Percentiles rank a stretch among this genome's conserved stretches.
Conservation (phyloP, 345 rosid species). For the Barbarea vulgaris region DNA sequence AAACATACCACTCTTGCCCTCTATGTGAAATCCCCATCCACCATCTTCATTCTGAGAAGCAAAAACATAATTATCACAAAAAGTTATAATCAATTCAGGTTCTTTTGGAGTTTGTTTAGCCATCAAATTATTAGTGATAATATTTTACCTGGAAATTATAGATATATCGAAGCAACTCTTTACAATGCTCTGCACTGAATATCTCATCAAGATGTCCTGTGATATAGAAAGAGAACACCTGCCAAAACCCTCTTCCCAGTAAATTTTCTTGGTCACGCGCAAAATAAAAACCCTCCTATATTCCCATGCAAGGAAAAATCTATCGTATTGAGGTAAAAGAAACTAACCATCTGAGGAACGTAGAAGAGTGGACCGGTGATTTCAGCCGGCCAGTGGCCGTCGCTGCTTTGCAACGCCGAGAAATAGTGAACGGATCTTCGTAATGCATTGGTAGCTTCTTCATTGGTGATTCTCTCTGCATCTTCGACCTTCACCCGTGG, state of each 20-base stretch:
- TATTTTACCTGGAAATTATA: constrained; percentile 43
- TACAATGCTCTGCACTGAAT: constrained; percentile 41
- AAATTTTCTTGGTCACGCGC: background rate
- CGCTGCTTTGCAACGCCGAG: constrained; percentile 54
- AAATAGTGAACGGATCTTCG: constrained; percentile 46
- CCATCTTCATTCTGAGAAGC: constrained; percentile 74
- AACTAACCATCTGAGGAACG: constrained; percentile 38
- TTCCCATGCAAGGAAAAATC: too few relatives aligned
- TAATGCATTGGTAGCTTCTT: constrained; percentile 44
- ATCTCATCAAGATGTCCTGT: constrained; percentile 46
- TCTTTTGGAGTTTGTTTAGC: too few relatives aligned
- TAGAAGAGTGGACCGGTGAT: constrained; percentile 56
- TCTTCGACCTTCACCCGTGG: constrained; percentile 47
- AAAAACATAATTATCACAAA: background rate
- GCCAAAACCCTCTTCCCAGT: background rate
- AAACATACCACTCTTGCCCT: constrained; percentile 81
- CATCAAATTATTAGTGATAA: background rate
- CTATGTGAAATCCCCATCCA: constrained; percentile 90
- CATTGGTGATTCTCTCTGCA: constrained; percentile 44
- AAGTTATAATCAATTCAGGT: too few relatives aligned
- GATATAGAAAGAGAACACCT: constrained; percentile 47
- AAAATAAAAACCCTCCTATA: too few relatives aligned
- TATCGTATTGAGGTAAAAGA: too few relatives aligned
- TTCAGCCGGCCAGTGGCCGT: constrained; percentile 64
- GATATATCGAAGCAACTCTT: constrained; percentile 50